phyloP scores from a whole-genome alignment of 176 grass and related monocot species.

The Triticum turgidum region DNA sequence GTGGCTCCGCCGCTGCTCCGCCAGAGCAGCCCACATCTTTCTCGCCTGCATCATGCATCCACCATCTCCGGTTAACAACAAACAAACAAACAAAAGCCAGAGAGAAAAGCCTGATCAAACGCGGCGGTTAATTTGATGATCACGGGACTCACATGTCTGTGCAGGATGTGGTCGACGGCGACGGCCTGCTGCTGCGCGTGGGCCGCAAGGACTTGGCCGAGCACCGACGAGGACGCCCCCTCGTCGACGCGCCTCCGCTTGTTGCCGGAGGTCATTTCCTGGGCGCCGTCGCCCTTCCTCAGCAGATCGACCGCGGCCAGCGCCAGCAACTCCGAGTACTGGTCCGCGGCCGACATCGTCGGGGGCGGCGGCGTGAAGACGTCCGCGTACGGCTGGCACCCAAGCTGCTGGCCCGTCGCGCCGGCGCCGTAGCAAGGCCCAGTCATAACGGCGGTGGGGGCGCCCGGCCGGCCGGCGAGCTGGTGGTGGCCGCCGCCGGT shows the following conservation, averaged over 20 bases:
- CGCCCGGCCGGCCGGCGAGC: background rate
- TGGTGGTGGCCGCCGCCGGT: slow-evolving; percentile 17
- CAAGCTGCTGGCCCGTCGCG: background rate
- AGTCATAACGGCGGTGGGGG: background rate
- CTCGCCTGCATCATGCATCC: slow-evolving; percentile 34
- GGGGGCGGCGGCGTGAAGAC: background rate
- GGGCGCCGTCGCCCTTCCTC: slow-evolving; percentile 31
- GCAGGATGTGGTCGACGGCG: slow-evolving; percentile 59
- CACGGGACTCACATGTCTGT: slow-evolving; percentile 52
- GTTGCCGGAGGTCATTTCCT: background rate
- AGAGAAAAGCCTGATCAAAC: no score
- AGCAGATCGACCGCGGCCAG: slow-evolving; percentile 3
- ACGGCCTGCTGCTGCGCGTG: slow-evolving; percentile 47
- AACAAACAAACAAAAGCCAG: no score
- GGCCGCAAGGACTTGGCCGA: slow-evolving; percentile 10
- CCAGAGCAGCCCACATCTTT: slow-evolving; percentile 43
- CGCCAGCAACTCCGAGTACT: slow-evolving; percentile 14
- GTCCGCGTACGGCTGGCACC: slow-evolving; percentile 1
- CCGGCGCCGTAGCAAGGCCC: background rate
- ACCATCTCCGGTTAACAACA: background rate
- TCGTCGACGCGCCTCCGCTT: slow-evolving; percentile 45
- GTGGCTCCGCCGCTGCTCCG: slow-evolving; percentile 44
- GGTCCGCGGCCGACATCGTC: background rate
- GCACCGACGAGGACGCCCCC: background rate
- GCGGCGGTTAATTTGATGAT: no score